Evolutionary conservation across 805 yeast species (phyloP).

Genomic region (Wickerhamomyces alni): DNA sequence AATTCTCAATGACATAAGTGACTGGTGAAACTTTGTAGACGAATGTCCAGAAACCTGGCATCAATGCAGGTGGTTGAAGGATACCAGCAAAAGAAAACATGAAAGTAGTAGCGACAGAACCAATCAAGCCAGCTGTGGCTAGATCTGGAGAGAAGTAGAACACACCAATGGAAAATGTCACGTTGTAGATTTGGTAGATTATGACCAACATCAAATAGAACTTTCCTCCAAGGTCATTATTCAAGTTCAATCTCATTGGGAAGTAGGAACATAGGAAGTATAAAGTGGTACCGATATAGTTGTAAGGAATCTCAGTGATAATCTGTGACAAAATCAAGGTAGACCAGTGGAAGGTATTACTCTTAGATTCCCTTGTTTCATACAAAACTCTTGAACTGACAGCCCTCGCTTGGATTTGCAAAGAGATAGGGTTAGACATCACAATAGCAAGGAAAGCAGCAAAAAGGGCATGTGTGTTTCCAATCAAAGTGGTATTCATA

Average conservation of each 20-base stretch:
- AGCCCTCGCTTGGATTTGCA: constrained; percentile 59
- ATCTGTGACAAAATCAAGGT: constrained; percentile 47
- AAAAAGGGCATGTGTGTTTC: constrained; percentile 55
- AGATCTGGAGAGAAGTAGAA: constrained; percentile 54
- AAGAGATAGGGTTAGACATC: constrained; percentile 45
- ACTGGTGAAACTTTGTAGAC: constrained; percentile 73
- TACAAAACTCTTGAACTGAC: constrained; percentile 52
- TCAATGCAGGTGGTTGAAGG: constrained; percentile 44
- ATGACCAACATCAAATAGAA: constrained; percentile 43
- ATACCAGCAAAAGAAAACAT: constrained; percentile 66
- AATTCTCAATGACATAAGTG: constrained; percentile 61
- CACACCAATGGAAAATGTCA: constrained; percentile 51
- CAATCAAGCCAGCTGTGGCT: constrained; percentile 58
- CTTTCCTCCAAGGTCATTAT: background rate
- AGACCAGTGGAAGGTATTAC: constrained; percentile 73
- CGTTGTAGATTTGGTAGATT: constrained; percentile 43
- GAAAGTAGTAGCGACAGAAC: constrained; percentile 50
- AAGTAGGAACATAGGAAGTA: constrained; percentile 49
- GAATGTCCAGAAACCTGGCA: constrained; percentile 84
- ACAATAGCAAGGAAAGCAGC: constrained; percentile 55
- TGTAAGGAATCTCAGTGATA: constrained; percentile 57
- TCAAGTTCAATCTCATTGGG: constrained; percentile 27
- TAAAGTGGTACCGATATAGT: constrained; percentile 40
- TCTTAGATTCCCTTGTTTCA: constrained; percentile 65
- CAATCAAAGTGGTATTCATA: constrained; percentile 43